phyloP scores from a whole-genome alignment of 2,329 filamentous ascomycete genomes.

The Metarhizium guizhouense region DNA sequence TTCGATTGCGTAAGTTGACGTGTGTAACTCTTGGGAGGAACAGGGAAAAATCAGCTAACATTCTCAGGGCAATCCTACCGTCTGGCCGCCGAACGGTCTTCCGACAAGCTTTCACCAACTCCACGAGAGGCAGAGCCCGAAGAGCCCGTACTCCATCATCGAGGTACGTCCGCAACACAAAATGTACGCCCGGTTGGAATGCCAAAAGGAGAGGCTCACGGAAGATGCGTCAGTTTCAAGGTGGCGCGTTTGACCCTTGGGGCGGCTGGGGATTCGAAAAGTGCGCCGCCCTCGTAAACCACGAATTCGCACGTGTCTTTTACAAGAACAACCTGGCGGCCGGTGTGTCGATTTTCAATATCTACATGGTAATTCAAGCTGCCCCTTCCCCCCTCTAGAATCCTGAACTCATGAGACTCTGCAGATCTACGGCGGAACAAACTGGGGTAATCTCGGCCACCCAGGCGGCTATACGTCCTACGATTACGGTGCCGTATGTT shows the following conservation, averaged over 20 bases:
- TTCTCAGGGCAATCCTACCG: slow-evolving; percentile 27
- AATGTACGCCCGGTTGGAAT: not conserved
- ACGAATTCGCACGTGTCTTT: slow-evolving; percentile 70
- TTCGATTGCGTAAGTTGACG: slow-evolving; percentile 32
- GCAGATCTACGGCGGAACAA: slow-evolving; percentile 65
- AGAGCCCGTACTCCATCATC: slow-evolving; percentile 56
- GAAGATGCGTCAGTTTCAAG: slow-evolving; percentile 46
- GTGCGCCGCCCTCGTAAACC: slow-evolving; percentile 56
- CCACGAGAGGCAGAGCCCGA: slow-evolving; percentile 46
- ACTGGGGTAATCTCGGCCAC: slow-evolving; percentile 74
- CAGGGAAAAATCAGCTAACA: not conserved
- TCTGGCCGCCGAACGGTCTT: slow-evolving; percentile 53
- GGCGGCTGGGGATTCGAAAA: slow-evolving; percentile 61
- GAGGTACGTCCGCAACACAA: slow-evolving; percentile 31
- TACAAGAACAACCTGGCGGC: slow-evolving; percentile 68
- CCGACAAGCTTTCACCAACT: slow-evolving; percentile 33
- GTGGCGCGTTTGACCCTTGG: slow-evolving; percentile 65
- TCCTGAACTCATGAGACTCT: not conserved
- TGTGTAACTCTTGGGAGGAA: not conserved
- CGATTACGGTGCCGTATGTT: slow-evolving; percentile 38
- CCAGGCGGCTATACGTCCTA: slow-evolving; percentile 54
- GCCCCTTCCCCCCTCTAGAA: not conserved
- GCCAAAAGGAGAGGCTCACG: not conserved
- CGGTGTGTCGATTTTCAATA: slow-evolving; percentile 57
- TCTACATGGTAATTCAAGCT: slow-evolving; percentile 57